A percentile compares a stretch with the other conserved stretches of the same genome.
Conservation (phyloP, 345 rosid species). For the Eutrema japonicum region DNA sequence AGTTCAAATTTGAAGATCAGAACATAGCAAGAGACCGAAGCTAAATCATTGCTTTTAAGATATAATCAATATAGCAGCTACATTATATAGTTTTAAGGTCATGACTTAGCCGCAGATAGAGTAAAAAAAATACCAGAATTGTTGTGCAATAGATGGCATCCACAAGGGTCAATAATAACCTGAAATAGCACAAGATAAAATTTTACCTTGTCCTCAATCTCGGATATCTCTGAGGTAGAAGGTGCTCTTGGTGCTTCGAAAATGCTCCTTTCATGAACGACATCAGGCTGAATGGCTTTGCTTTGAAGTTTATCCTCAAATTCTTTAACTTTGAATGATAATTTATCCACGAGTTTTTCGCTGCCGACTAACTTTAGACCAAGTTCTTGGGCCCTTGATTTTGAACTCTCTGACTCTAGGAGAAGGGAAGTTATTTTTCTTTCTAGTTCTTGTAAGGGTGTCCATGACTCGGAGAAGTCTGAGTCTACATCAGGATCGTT, state of each 20-base stretch:
- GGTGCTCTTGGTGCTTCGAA: constrained; percentile 65
- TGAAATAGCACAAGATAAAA: constrained; percentile 17
- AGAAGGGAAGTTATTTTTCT: constrained; percentile 55
- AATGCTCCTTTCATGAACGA: constrained; percentile 70
- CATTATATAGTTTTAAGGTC: constrained; percentile 12
- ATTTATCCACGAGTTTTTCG: constrained; percentile 66
- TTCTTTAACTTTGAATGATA: constrained; percentile 59
- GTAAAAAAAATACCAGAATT: background rate
- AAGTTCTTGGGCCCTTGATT: constrained; percentile 64
- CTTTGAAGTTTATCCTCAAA: constrained; percentile 65
- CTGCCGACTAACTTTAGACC: constrained; percentile 63
- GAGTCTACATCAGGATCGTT: constrained; percentile 49
- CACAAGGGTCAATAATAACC: background rate
- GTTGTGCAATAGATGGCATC: background rate
- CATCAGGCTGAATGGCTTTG: constrained; percentile 57
- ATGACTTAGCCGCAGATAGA: background rate
- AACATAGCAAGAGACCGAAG: background rate
- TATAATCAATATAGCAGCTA: constrained; percentile 23
- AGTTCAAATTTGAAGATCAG: constrained; percentile 16
- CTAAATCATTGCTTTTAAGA: background rate
- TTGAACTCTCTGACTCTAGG: constrained; percentile 66
- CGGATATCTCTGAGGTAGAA: constrained; percentile 79
- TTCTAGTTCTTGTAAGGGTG: constrained; percentile 59
- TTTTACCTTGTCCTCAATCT: constrained; percentile 78
- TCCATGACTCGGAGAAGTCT: constrained; percentile 46